Percentiles rank a stretch among this genome's conserved stretches.
These are phyloP conservation scores for Aureobasidium namibiae DNA, from an alignment of 2,329 filamentous ascomycete genomes.

Conservation along the genomic window DNA sequence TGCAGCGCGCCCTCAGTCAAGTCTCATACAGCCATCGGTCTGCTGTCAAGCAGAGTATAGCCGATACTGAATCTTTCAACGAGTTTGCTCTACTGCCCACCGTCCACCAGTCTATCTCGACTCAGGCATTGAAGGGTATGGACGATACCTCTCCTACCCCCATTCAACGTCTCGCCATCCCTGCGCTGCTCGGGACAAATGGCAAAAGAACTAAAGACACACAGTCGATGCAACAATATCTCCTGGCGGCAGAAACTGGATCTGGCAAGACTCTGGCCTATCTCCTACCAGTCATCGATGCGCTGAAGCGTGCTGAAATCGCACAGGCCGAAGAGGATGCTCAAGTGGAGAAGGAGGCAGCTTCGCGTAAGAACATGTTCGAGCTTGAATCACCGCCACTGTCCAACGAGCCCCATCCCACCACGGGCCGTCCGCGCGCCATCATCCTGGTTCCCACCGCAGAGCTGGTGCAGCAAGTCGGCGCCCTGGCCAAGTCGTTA, in stretches of 20 bases:
- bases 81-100: slow-evolving; percentile 67
- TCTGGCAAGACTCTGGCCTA: slow-evolving; percentile 97
- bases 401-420: slow-evolving; percentile 59
- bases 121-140: slow-evolving; percentile 67
- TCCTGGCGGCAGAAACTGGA: slow-evolving; percentile 91
- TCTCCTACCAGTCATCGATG: slow-evolving; percentile 73
- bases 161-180: slow-evolving; percentile 82
- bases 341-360: slow-evolving; percentile 25
- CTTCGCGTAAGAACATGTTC: slow-evolving; percentile 46
- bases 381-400: slow-evolving; percentile 51
- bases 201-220: slow-evolving; percentile 30
- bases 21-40: slow-evolving; percentile 65
- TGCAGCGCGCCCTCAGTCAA: slow-evolving; percentile 73
- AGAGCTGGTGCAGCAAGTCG: slow-evolving; percentile 85
- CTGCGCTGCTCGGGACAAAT: slow-evolving; percentile 59
- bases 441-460: slow-evolving; percentile 87
- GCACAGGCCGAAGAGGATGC: slow-evolving; percentile 39
- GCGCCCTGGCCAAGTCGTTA: slow-evolving; percentile 68
- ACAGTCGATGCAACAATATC: slow-evolving; percentile 51
- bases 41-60: slow-evolving; percentile 53
- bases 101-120: slow-evolving; percentile 61
- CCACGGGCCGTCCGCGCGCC: slow-evolving; percentile 69
- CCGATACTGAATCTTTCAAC: slow-evolving; percentile 68
- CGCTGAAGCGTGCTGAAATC: slow-evolving; percentile 64
- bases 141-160: slow-evolving; percentile 74